Evolutionary conservation across 805 yeast genomes (phyloP).

Genomic region (Komagataella populi): DNA sequence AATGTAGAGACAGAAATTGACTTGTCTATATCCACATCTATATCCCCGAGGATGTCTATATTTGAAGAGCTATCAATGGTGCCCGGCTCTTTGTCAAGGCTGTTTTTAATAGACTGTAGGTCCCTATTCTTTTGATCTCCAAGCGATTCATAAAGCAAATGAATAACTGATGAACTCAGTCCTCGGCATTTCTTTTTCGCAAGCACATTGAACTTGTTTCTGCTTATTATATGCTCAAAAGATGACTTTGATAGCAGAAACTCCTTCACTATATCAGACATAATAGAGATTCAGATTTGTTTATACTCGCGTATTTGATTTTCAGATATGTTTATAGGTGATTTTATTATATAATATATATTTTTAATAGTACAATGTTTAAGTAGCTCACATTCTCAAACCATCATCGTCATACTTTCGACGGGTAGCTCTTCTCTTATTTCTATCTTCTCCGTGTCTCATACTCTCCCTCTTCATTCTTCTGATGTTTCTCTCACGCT

Average conservation of each 20-base stretch:
- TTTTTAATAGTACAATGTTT: background rate
- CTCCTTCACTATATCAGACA: conserved; percentile 1
- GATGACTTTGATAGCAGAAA: conserved; percentile 3
- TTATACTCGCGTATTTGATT: background rate
- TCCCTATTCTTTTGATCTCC: background rate
- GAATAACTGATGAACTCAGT: background rate
- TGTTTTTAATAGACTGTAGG: background rate
- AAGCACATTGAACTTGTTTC: conserved; percentile 1
- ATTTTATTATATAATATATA: background rate
- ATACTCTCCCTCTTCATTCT: conserved; percentile 87
- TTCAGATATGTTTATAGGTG: background rate
- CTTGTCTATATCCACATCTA: background rate
- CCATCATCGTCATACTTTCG: conserved; percentile 22
- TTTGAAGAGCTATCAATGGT: background rate
- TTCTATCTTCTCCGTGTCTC: conserved; percentile 48
- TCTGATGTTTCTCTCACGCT: conserved; percentile 82
- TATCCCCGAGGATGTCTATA: background rate
- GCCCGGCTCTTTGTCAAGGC: background rate
- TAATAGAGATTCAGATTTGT: background rate
- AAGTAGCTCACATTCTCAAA: background rate
- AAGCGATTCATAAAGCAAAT: background rate
- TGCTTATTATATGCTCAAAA: conserved; percentile 1
- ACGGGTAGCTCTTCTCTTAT: conserved; percentile 15
- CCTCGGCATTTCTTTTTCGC: background rate
- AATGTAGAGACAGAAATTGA: background rate